Base-by-base conservation (phyloP, 106 monocot species). In the Iris macrosiphon region DNA sequence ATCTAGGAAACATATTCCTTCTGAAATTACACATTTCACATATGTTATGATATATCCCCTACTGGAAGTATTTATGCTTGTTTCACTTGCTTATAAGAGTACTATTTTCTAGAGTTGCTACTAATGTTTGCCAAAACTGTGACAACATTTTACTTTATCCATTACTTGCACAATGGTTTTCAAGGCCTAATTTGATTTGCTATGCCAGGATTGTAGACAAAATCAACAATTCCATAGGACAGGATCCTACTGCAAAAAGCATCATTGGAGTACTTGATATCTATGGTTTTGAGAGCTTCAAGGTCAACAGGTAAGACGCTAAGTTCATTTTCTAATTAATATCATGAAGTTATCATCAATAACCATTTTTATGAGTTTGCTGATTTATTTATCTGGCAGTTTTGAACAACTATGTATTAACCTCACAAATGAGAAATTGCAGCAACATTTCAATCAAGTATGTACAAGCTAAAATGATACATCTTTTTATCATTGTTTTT, bases 191-290 rank as follows among this genome's bases (percentile, higher is more conserved):
- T 35, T 35, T 35, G 34, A 6, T 35, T 35, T 35, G 4, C 34
- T 35, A 35, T 76, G 35, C 39, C 76, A 94, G 94, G 94, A 70
- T 94, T 29, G 94, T 94, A 17, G 94, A 94, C 64, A 94, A 84
- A 59, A 94, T 94, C 60, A 94, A 94, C 55, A 82, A 26, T 62
- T 94, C 94, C 55, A 94, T 94, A 11, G 94, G 94, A 52, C 94
- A 94, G 64, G 94, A 94, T 74, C 76, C 88, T 13, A 47, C 27
- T 73, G 84, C 94, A 28, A 73, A 31, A 25, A 66, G 79, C 50
- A 67, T 94, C 70, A 94, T 94, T 63, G 94, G 94, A 57, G 94
- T 94, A 21, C 84, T 94, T 52, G 94, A 94, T 89, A 94, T 94
- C 18, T 94, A 94, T 60, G 94, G 94, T 6, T 94, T 94, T 68